phyloP scores from a whole-genome alignment of 345 rosid species.

The Combretum micranthum region DNA sequence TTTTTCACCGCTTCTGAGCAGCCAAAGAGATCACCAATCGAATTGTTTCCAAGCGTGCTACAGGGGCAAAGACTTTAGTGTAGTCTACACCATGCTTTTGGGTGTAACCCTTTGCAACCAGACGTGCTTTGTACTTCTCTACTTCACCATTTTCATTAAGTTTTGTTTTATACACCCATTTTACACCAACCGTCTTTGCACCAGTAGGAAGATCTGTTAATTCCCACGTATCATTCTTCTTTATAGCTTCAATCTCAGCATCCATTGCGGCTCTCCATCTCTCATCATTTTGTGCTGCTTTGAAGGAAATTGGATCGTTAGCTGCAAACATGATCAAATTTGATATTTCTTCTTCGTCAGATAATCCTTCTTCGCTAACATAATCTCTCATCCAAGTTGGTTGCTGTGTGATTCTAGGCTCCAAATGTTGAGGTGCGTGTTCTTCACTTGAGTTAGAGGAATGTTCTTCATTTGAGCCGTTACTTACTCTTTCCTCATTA shows the following conservation, averaged over 20 bases:
- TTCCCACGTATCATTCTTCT: slow-evolving; percentile 3
- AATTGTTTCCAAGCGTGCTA: no score
- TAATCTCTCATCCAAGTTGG: background rate
- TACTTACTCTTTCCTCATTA: background rate
- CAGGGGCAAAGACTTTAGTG: no score
- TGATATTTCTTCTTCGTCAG: background rate
- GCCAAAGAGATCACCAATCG: no score
- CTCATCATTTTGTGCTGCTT: background rate
- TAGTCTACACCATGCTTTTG: background rate
- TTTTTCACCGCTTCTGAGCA: no score
- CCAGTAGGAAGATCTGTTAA: background rate
- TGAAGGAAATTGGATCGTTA: background rate
- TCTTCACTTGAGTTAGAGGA: no score
- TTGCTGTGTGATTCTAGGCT: no score
- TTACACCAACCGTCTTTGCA: slow-evolving; percentile 3
- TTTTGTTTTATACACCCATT: slow-evolving; percentile 3
- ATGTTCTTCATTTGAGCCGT: no score
- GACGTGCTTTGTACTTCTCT: background rate
- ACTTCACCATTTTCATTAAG: background rate
- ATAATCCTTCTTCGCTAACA: background rate
- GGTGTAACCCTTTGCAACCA: background rate
- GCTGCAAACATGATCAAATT: background rate
- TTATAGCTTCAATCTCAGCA: background rate
- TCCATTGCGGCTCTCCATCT: background rate
- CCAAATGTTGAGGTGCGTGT: no score